A percentile compares a stretch with the other conserved stretches of the same genome.
Evolutionary conservation across 306 rosid species (phyloP).

Genomic region (Carpinus viminea): DNA sequence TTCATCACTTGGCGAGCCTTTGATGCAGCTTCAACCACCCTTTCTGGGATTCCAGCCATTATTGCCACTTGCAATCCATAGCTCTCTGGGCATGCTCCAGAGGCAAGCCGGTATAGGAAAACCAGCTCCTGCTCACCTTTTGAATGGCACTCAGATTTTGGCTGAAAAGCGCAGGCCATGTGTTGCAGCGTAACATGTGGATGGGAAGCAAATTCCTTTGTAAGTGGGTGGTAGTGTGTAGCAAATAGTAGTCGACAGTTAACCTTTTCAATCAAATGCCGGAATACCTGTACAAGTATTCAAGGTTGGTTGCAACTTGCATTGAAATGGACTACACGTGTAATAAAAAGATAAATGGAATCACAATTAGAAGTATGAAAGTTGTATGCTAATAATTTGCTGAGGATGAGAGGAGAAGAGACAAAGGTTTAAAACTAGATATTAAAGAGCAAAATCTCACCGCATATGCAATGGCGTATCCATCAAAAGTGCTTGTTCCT

Average conservation of each 20-base stretch:
- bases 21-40: conserved; percentile 67
- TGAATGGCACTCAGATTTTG: conserved; percentile 47
- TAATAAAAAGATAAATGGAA: neutral
- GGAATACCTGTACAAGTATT: conserved; percentile 64
- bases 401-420: neutral
- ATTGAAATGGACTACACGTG: neutral
- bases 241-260: conserved; percentile 95
- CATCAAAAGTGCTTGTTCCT: conserved; percentile 97
- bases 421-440: neutral
- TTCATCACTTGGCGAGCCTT: conserved; percentile 73
- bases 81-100: conserved; percentile 90
- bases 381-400: neutral
- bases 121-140: conserved; percentile 59
- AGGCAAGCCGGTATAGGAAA: conserved; percentile 72
- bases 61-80: conserved; percentile 91
- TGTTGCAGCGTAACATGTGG: conserved; percentile 86
- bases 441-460: conserved; percentile 46
- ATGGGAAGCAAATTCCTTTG: conserved; percentile 90
- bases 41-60: conserved; percentile 89
- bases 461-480: conserved; percentile 96
- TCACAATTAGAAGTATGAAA: neutral
- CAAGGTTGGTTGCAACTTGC: neutral
- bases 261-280: conserved; percentile 81
- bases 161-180: conserved; percentile 86
- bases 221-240: conserved; percentile 93